phyloP scores from a whole-genome alignment of 148 eudicot species.

The Drosera capensis region DNA sequence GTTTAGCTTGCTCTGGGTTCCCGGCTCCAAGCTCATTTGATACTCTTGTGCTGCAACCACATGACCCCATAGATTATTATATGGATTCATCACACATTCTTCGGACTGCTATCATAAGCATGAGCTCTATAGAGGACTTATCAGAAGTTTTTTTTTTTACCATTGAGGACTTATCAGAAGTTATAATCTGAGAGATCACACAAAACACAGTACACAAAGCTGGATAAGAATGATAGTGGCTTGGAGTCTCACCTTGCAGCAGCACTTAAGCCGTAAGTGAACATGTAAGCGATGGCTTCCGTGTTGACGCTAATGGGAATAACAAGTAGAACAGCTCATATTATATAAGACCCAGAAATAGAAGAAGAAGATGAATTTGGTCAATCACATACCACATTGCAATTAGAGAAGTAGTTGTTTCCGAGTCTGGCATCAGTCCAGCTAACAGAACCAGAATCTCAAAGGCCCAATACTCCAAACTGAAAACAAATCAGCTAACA shows the following conservation, averaged over 20 bases:
- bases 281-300: conserved; percentile 59
- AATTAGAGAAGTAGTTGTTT: conserved; percentile 54
- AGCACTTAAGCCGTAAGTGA: conserved; percentile 63
- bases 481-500: no score
- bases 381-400: conserved; percentile 60
- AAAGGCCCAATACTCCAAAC: conserved; percentile 88
- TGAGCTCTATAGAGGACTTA: no score
- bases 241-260: conserved; percentile 52
- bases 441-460: conserved; percentile 77
- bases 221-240: neutral
- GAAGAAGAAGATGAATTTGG: neutral
- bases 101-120: no score
- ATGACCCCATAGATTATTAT: neutral
- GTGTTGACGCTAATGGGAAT: conserved; percentile 49
- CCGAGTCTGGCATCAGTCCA: conserved; percentile 66
- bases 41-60: conserved; percentile 59
- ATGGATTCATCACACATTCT: no score
- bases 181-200: neutral
- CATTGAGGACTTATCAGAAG: neutral
- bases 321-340: neutral
- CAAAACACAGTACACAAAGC: neutral
- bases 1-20: conserved; percentile 37
- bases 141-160: no score
- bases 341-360: neutral
- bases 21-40: conserved; percentile 88